Base-by-base conservation (phyloP, 257 asterid species). In the Linaria vulgaris region DNA sequence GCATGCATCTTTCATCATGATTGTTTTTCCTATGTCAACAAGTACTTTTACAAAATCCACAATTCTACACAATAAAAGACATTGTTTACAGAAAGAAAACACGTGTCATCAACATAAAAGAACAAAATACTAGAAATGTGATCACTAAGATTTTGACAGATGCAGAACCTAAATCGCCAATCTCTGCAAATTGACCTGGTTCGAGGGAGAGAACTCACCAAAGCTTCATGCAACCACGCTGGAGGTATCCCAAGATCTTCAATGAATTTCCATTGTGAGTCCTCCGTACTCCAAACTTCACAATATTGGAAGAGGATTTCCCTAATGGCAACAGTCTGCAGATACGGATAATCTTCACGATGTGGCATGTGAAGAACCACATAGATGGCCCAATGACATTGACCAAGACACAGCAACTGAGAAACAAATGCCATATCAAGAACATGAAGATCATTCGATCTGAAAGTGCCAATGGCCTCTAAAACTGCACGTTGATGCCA, bases 401-500 rank as follows among this genome's bases (percentile, higher is more conserved):
- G 88, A 61, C 97, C 95, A 57, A 78, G 78, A 73, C 84, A 90
- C 31, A 94, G 85, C 82, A 94, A 83, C 85, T 94, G 97, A 69
- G 96, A 85, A 78, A 88, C 79, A 71, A 83, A 80, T 56, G 96
- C 85, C 96, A 94, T 81, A 74, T 94, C 99, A 68, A 94, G 90
- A 68, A 85, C 74, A 67, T 90, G 97, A 70, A 94, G 97, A 78
- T 94, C 99, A 70, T 84, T 82, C 27, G 96, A 90, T 73, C 79
- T 80, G 72, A 94, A 84, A 47, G 84, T 80, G 57, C 97, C 99
- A 59, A 87, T 78, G 77, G 99, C 95, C 78, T 94, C 97, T 70
- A 94, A 81, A 79, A 94, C 78, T 48, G 88, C 90, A 72, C 95
- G 96, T 59, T 94, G 96, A 83, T 94, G 99, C 99, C 99, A 94